Base-by-base conservation (phyloP, 139 green algal species). In the Closterium sp. region DNA sequence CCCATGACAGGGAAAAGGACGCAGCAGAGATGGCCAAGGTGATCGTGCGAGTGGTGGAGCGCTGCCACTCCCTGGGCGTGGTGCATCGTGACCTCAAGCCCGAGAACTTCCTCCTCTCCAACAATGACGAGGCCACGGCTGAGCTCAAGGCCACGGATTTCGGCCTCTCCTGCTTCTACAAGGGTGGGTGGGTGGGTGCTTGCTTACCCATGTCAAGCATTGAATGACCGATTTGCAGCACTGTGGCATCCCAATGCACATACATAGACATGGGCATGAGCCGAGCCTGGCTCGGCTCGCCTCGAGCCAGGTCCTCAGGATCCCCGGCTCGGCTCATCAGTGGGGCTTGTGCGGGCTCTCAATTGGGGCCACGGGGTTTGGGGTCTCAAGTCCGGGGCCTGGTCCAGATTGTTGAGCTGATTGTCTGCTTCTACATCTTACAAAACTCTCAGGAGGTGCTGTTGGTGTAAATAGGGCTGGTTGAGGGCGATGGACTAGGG, bases 61-160 rank as follows among this genome's bases (percentile, higher is more conserved):
- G 98, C 90, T 99, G 97, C 91, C 98, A 99, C 95, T 94, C 91
- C 38, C 96, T 99, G 92, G 97, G 97, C 32, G 97, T 99, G 28
- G 97, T 99, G 32, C 98, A 99, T 93, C 86, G 95, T 0, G 96
- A 97, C 93, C 87, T 97, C 43, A 97, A 97, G 93, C 96, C 96
- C 66, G 98, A 99, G 92, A 99, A 99, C 95, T 99, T 99, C 93
- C 94, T 99, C 91, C 96, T 99, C n/a, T 96, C 96, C 5, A 95
- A 81, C 93, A 97, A 97, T 87, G 30, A 33, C 81, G 43, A 69
- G 43, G 66, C 84, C 0, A 89, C 95, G 1, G 91, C 97, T 0
- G 89, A 95, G 89, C 95, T 99, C 85, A 98, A 98, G 95, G 96
- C 97, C 84, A 99, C 97, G 25, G 87, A 90, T 36, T 91, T 87